Conservation (phyloP, 1,139 yeast species). For the Protomyces arabidopsidicola region DNA sequence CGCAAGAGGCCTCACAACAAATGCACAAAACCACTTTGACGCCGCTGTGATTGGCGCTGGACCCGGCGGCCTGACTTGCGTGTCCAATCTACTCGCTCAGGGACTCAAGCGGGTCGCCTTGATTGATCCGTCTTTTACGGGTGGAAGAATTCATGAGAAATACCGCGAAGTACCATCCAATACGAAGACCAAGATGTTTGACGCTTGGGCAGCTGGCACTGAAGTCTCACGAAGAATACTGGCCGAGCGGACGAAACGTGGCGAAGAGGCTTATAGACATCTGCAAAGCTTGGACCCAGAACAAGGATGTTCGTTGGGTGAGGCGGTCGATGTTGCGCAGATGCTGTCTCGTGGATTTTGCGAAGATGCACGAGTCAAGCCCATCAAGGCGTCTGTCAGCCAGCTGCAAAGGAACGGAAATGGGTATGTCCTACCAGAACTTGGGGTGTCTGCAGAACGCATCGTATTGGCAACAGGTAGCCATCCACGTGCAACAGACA, state of each 20-base stretch:
- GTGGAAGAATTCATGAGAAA: slow-evolving; percentile 24
- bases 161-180: slow-evolving; percentile 27
- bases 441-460: slow-evolving; percentile 8
- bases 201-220: slow-evolving; percentile 24
- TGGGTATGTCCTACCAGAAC: slow-evolving; percentile 7
- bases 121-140: slow-evolving; percentile 21
- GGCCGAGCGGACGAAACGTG: slow-evolving; percentile 3
- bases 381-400: slow-evolving; percentile 3
- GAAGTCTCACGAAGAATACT: slow-evolving; percentile 5
- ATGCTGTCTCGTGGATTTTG: slow-evolving; percentile 19
- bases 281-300: slow-evolving; percentile 14
- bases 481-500: slow-evolving; percentile 16
- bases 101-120: slow-evolving; percentile 13
- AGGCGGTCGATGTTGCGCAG: slow-evolving; percentile 21
- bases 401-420: neutral
- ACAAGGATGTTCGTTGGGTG: slow-evolving; percentile 10
- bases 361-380: slow-evolving; percentile 11
- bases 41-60: slow-evolving; percentile 26
- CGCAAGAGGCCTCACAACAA: neutral
- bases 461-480: slow-evolving; percentile 21
- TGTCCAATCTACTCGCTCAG: slow-evolving; percentile 11
- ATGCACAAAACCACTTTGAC: slow-evolving; percentile 8
- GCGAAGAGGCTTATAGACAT: slow-evolving; percentile 1
- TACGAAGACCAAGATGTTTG: slow-evolving; percentile 24
- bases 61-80: slow-evolving; percentile 28